phyloP scores from a whole-genome alignment of 192 early-diverging fungal genomes.

The Nowakowskiella sp. region DNA sequence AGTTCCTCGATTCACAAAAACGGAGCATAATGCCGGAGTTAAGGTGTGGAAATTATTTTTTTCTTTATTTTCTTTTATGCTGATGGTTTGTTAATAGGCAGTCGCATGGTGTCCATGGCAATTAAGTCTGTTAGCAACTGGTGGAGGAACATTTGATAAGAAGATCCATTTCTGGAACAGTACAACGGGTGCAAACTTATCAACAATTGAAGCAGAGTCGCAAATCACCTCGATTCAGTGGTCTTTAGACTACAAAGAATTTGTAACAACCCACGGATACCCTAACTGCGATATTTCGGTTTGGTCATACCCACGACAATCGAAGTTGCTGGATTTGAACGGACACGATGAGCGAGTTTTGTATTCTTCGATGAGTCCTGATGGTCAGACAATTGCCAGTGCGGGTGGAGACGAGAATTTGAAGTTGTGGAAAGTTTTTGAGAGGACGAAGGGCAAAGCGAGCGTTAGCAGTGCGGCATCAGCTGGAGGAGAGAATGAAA shows the following conservation, averaged over 20 bases:
- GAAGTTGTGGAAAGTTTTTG: constrained; percentile 55
- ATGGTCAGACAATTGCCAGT: constrained; percentile 44
- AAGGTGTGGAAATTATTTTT: constrained; percentile 34
- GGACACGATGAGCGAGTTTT: constrained; percentile 46
- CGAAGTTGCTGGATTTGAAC: constrained; percentile 40
- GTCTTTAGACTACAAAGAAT: constrained; percentile 49
- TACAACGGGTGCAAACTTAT: constrained; percentile 23
- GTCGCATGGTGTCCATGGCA: constrained; percentile 96
- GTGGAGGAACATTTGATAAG: constrained; percentile 43
- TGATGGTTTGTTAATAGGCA: constrained; percentile 44
- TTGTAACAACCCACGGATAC: constrained; percentile 44
- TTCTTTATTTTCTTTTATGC: neutral
- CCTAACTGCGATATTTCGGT: constrained; percentile 44
- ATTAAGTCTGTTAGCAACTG: constrained; percentile 50
- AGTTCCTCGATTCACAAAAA: constrained; percentile 38
- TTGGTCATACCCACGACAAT: constrained; percentile 45
- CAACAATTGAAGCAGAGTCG: constrained; percentile 42
- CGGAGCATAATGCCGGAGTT: constrained; percentile 47
- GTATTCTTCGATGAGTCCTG: constrained; percentile 41
- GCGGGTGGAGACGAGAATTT: constrained; percentile 43
- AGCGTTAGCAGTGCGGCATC: too few relatives aligned
- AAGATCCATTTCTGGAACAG: constrained; percentile 54
- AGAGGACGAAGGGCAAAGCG: constrained; percentile 26
- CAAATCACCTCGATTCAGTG: constrained; percentile 51
- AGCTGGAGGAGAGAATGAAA: too few relatives aligned